A percentile compares a stretch with the other conserved stretches of the same genome.
Evolutionary conservation across 169 alveolate species (phyloP).

Genomic region (Cryptosporidium bovis): DNA sequence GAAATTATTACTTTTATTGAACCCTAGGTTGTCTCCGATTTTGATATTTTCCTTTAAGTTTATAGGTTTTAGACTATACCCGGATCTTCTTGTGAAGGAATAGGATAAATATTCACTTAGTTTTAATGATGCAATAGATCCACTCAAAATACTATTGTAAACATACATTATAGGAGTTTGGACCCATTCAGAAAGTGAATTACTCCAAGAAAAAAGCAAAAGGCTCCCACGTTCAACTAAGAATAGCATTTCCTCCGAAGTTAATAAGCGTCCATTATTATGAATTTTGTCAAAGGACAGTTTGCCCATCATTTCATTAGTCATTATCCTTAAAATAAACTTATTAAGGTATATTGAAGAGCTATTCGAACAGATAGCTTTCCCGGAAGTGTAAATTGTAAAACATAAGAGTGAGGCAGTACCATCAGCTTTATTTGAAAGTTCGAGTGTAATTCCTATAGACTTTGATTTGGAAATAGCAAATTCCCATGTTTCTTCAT

Average conservation of each 20-base stretch:
- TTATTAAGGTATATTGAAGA: neutral
- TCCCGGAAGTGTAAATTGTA: constrained; percentile 31
- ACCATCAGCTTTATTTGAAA: neutral
- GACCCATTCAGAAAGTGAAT: constrained; percentile 1
- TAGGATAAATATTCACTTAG: constrained; percentile 22
- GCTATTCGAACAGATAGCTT: neutral
- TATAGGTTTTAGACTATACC: neutral
- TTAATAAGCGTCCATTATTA: constrained; percentile 6
- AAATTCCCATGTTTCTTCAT: constrained; percentile 38
- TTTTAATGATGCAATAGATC: neutral
- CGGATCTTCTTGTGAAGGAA: constrained; percentile 56
- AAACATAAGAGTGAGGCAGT: constrained; percentile 10
- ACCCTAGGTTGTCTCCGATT: neutral
- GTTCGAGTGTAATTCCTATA: constrained; percentile 21
- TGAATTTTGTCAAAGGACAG: neutral
- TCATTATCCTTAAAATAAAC: neutral
- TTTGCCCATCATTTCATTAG: neutral
- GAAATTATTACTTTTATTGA: neutral
- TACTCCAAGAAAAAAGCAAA: constrained; percentile 62
- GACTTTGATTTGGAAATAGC: constrained; percentile 38
- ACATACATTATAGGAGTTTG: constrained; percentile 48
- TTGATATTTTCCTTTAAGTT: neutral
- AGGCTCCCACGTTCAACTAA: constrained; percentile 63
- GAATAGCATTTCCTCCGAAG: constrained; percentile 39
- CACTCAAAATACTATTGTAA: neutral